A percentile compares a stretch with the other conserved stretches of the same genome.
Evolutionary conservation across 345 rosid genomes (phyloP).

Genomic region (Abelmoschus esculentus): DNA sequence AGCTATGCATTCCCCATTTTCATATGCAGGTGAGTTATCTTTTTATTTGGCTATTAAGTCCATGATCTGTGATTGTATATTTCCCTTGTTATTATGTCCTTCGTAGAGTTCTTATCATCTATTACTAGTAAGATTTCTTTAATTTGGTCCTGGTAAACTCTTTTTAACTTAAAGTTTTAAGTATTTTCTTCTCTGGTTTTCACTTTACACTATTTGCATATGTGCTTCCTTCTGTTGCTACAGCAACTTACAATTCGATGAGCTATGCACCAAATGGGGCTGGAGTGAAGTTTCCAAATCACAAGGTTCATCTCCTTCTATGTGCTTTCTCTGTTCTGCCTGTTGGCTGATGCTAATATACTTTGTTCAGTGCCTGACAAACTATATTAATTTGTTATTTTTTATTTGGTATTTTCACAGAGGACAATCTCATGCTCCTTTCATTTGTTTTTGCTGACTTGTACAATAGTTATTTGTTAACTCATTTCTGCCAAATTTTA

Average conservation of each 20-base stretch:
- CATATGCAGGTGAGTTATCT: conserved; percentile 70
- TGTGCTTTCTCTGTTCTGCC: conserved; percentile 14
- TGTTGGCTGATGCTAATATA: conserved; percentile 3
- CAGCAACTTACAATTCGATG: conserved; percentile 58
- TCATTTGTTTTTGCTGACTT: neutral
- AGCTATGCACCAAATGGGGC: conserved; percentile 63
- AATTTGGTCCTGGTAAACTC: conserved; percentile 20
- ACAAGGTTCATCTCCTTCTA: conserved; percentile 51
- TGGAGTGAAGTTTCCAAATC: conserved; percentile 75
- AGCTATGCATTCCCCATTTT: conserved; percentile 71
- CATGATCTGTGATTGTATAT: conserved; percentile 1
- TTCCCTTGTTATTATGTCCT: conserved; percentile 16
- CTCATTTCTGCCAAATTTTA: neutral
- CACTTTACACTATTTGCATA: conserved; percentile 56
- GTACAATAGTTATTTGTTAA: neutral
- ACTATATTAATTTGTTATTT: neutral
- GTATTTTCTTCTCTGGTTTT: conserved; percentile 68
- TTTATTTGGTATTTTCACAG: conserved; percentile 7
- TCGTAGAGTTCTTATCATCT: neutral
- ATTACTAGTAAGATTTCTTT: conserved; percentile 32
- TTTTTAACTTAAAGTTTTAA: conserved; percentile 48
- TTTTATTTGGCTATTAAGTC: conserved; percentile 1
- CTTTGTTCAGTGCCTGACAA: neutral
- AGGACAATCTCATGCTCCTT: neutral
- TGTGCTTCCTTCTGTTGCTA: conserved; percentile 69